Evolutionary conservation across 129 eudicot species (phyloP), one percentile per base, ranked within the genome.

Genomic region (Calendula officinalis): DNA sequence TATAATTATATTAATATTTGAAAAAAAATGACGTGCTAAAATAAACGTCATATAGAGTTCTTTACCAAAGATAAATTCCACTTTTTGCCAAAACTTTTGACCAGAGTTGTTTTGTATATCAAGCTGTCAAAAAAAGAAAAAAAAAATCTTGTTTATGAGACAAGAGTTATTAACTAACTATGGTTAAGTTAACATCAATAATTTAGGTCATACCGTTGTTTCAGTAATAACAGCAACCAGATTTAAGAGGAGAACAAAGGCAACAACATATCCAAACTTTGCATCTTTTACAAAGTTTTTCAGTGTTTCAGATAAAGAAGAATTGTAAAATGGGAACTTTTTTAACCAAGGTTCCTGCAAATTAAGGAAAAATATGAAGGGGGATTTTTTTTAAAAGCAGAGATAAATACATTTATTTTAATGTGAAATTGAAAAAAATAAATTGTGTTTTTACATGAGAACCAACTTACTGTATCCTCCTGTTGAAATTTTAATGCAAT

Each of bases 11-110:
- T 17, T 46, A 66, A 67, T 67, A 67, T 42, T 9, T 14, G 8
- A 57, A 6, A 15, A 45, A 54, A 71, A n/a, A n/a, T n/a, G n/a
- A n/a, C n/a, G n/a, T n/a, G n/a, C n/a, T n/a, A n/a, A n/a, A n/a
- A n/a, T n/a, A n/a, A n/a, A n/a, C n/a, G 64, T 70, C 11, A 16
- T 66, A 52, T 27, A 14, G 56, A 53, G 70, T 62, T 12, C 84
- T 72, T 47, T 90, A 90, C 97, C 97, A 62, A 94, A 94, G 71
- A 82, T 70, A 70, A 94, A 85, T 76, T 94, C 99, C 52, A 94
- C 81, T 63, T 46, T 75, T 81, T 94, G 97, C 99, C 99, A 94
- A 48, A 71, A 55, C 49, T 69, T 72, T 64, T 94, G 99, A 68
- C 85, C 92, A 62, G 99, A 85, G 75, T 66, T 83, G 56, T 94